phyloP scores from a whole-genome alignment of 1,284 basidiomycete genomes.

The Cutaneotrichosporon spelunceum region DNA sequence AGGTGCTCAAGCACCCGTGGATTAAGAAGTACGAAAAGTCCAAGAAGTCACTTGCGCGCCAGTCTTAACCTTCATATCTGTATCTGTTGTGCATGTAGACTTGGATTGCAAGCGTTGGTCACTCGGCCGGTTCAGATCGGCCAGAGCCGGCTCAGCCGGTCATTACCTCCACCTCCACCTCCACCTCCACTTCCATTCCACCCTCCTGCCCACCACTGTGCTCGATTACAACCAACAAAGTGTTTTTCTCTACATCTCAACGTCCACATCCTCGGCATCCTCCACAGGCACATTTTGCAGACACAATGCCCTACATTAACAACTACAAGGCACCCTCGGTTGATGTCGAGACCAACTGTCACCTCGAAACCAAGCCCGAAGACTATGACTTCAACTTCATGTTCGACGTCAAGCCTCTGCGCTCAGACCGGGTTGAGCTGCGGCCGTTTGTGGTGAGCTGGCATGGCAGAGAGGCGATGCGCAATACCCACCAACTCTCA shows the following conservation, averaged over 20 bases:
- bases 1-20: slow-evolving; percentile 89
- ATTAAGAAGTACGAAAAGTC: slow-evolving; percentile 68
- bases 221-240: no score
- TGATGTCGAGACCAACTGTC: slow-evolving; percentile 25
- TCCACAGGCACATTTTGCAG: background rate
- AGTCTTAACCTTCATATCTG: slow-evolving; percentile 7
- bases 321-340: slow-evolving; percentile 24
- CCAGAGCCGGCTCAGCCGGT: background rate
- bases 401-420: slow-evolving; percentile 34
- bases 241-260: background rate
- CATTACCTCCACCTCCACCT: background rate
- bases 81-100: background rate
- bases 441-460: slow-evolving; percentile 18
- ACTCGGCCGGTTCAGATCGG: slow-evolving; percentile 1
- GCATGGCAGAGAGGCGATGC: no score
- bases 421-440: slow-evolving; percentile 31
- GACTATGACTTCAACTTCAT: slow-evolving; percentile 49
- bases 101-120: background rate
- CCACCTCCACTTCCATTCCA: slow-evolving; percentile 3
- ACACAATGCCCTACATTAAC: slow-evolving; percentile 27
- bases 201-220: background rate
- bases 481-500: no score
- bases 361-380: slow-evolving; percentile 36
- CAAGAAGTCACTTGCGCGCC: slow-evolving; percentile 20
- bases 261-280: background rate